A percentile compares a stretch with the other conserved stretches of the same genome.
Conservation (phyloP, 768 basidiomycete genomes). For the Asterophora parasitica region DNA sequence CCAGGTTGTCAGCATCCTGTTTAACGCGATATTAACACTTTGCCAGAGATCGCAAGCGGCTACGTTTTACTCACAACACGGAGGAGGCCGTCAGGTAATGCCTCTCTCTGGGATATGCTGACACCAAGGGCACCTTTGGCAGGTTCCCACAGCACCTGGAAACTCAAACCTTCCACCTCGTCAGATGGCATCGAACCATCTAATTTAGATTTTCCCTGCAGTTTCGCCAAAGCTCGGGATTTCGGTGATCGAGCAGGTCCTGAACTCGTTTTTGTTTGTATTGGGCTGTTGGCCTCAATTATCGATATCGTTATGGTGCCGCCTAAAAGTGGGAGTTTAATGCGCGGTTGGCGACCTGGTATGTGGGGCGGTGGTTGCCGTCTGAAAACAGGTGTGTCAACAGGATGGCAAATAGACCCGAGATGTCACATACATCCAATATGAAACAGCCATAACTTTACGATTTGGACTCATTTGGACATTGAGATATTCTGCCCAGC, state of each 20-base stretch:
- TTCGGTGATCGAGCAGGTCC: constrained; percentile 51
- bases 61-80: constrained; percentile 46
- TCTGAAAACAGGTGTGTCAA: constrained; percentile 13
- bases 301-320: constrained; percentile 75
- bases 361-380: constrained; percentile 20
- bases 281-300: constrained; percentile 41
- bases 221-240: constrained; percentile 50
- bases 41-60: not conserved
- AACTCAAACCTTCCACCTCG: constrained; percentile 63
- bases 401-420: not conserved
- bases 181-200: constrained; percentile 58
- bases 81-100: constrained; percentile 38
- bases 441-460: constrained; percentile 67
- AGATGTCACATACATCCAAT: constrained; percentile 70
- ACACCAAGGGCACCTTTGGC: constrained; percentile 63
- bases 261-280: constrained; percentile 31
- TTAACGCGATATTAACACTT: not conserved
- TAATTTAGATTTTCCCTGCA: constrained; percentile 64
- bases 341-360: constrained; percentile 27
- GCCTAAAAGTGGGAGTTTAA: constrained; percentile 55
- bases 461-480: constrained; percentile 67
- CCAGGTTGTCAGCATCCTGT: constrained; percentile 63
- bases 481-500: constrained; percentile 77
- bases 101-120: constrained; percentile 44
- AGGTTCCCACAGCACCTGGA: constrained; percentile 78